These are phyloP conservation scores for Phytophthora agathidicida DNA, from an alignment of 352 stramenopile species.

Conservation along the genomic window DNA sequence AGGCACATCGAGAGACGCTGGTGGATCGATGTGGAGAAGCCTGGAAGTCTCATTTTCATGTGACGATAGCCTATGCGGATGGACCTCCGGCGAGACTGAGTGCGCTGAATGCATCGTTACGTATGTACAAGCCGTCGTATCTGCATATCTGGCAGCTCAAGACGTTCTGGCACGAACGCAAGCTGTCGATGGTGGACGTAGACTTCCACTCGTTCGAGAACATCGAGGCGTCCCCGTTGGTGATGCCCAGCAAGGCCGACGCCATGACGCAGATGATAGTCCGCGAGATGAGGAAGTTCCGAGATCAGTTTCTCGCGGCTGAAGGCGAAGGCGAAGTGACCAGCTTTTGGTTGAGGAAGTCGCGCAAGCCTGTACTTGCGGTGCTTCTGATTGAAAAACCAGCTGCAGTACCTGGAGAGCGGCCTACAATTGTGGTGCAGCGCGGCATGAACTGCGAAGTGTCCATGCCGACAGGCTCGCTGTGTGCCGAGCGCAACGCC, in stretches of 20 bases:
- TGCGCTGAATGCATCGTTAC: constrained; percentile 95
- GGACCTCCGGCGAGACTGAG: constrained; percentile 94
- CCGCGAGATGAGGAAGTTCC: constrained; percentile 92
- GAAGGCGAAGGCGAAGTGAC: constrained; percentile 89
- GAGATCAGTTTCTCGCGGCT: constrained; percentile 82
- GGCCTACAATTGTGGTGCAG: constrained; percentile 76
- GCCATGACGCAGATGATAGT: constrained; percentile 89
- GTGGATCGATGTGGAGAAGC: constrained; percentile 90
- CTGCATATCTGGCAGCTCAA: constrained; percentile 99
- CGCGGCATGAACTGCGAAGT: constrained; percentile 99
- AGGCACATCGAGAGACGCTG: constrained; percentile 94
- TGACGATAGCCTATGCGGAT: constrained; percentile 97
- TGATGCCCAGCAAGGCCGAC: constrained; percentile 81
- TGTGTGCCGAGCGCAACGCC: constrained; percentile 98
- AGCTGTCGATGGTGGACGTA: constrained; percentile 95
- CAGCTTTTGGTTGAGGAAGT: constrained; percentile 98
- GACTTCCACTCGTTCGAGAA: constrained; percentile 97
- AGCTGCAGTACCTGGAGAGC: constrained; percentile 49
- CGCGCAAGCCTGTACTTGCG: constrained; percentile 96
- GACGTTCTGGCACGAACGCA: constrained; percentile 98
- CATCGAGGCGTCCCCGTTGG: constrained; percentile 95
- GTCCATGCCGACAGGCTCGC: constrained; percentile 94
- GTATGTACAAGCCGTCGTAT: constrained; percentile 95
- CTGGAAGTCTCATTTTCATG: constrained; percentile 95
- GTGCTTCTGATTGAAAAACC: constrained; percentile 95